Percentiles rank a stretch among this genome's conserved stretches.
These are phyloP conservation scores for Chrysoporthe deuterocubensis DNA, from an alignment of 2,329 filamentous ascomycete species.

Conservation along the genomic window DNA sequence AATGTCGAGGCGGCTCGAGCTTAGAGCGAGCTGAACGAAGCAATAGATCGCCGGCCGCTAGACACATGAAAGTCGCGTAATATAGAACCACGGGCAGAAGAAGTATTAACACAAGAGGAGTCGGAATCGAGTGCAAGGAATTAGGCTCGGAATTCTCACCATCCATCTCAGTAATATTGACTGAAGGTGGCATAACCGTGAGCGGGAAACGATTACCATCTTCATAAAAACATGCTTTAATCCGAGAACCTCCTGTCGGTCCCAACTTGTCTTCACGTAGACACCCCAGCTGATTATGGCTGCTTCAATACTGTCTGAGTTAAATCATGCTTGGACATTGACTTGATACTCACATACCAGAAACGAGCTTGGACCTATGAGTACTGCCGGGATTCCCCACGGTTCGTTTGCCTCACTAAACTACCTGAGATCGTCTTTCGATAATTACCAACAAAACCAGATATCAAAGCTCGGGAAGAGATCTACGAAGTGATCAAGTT, in stretches of 20 bases:
- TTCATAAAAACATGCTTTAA: neutral
- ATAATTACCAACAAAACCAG: neutral
- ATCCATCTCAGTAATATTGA: neutral
- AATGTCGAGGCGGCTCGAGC: neutral
- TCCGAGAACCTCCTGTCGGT: neutral
- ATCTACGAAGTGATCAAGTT: slow-evolving; percentile 9
- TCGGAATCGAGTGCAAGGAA: neutral
- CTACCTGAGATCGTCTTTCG: slow-evolving; percentile 1
- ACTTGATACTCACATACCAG: neutral
- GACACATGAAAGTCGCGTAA: neutral
- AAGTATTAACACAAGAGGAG: neutral
- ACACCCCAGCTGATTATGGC: neutral
- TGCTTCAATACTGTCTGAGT: neutral
- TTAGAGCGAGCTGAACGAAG: neutral
- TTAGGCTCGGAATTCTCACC: neutral
- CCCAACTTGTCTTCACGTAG: neutral
- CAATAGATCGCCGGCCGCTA: neutral
- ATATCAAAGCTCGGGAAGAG: neutral
- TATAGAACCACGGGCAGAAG: no score
- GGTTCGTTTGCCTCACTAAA: slow-evolving; percentile 3
- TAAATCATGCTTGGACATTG: neutral
- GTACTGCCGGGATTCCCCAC: neutral
- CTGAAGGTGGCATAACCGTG: neutral
- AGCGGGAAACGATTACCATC: neutral
- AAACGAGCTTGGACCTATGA: neutral